Evolutionary conservation across 305 asterid genomes (phyloP).

Genomic region (Fraxinus xanthoxyloides): DNA sequence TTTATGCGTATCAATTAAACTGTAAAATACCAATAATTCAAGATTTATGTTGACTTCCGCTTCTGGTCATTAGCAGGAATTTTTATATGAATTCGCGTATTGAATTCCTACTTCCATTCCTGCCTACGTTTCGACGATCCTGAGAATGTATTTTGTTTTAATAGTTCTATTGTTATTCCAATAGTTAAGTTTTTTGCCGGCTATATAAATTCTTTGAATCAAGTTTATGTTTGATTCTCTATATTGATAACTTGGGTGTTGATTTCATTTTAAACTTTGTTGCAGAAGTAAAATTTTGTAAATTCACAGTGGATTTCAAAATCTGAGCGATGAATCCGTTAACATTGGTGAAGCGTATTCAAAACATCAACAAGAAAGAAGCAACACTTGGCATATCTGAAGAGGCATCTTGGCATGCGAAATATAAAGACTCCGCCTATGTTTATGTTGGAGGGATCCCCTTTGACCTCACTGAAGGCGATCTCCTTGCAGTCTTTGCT

Average conservation of each 20-base stretch:
- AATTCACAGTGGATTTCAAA: neutral
- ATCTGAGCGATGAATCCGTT: slow-evolving; percentile 61
- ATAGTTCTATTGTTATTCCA: too few relatives aligned
- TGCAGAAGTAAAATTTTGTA: neutral
- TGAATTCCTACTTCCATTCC: neutral
- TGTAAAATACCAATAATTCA: too few relatives aligned
- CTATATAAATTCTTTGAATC: neutral
- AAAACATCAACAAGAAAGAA: slow-evolving; percentile 68
- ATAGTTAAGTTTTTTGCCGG: neutral
- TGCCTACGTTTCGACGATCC: neutral
- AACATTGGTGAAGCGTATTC: slow-evolving; percentile 78
- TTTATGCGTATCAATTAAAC: too few relatives aligned
- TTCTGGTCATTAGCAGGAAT: neutral
- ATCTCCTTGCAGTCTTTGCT: slow-evolving; percentile 79
- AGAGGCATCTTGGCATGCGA: slow-evolving; percentile 87
- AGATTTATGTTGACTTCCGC: neutral
- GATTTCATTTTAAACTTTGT: neutral
- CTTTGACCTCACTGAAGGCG: slow-evolving; percentile 89
- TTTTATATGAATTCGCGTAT: too few relatives aligned
- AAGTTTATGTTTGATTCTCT: neutral
- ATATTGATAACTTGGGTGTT: neutral
- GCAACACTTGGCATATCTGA: slow-evolving; percentile 76
- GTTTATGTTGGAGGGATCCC: slow-evolving; percentile 78
- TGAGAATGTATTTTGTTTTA: neutral
- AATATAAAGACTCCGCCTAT: slow-evolving; percentile 84